These are phyloP conservation scores for Ascobolus immersus DNA, from an alignment of 495 filamentous ascomycete genomes.

Conservation along the genomic window DNA sequence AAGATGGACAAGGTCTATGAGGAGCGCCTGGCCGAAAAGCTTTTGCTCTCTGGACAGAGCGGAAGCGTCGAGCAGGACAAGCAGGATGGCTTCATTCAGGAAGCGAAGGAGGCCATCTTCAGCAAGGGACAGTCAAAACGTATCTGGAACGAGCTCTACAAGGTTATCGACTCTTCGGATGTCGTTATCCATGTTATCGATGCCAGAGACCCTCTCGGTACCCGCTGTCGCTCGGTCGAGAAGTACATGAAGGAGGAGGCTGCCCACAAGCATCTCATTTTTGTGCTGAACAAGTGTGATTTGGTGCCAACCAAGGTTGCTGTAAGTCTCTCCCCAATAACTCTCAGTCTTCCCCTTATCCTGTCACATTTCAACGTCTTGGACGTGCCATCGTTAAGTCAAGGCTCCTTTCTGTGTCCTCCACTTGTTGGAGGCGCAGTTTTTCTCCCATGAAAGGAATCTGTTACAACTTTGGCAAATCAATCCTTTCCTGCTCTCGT, in stretches of 20 bases:
- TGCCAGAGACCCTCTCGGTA: slow-evolving; percentile 73
- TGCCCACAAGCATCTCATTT: slow-evolving; percentile 81
- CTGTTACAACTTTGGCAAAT: slow-evolving; percentile 99
- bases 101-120: slow-evolving; percentile 71
- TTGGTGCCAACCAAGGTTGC: slow-evolving; percentile 78
- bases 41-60: slow-evolving; percentile 40
- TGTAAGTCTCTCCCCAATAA: slow-evolving; percentile 36
- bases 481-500: slow-evolving; percentile 41
- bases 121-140: slow-evolving; percentile 78
- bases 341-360: slow-evolving; percentile 5
- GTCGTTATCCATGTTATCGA: slow-evolving; percentile 88
- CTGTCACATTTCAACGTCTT: slow-evolving; percentile 15
- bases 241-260: slow-evolving; percentile 85
- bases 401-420: slow-evolving; percentile 42
- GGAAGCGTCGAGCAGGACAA: slow-evolving; percentile 29
- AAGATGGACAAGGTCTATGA: slow-evolving; percentile 55
- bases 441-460: slow-evolving; percentile 39
- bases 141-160: slow-evolving; percentile 98
- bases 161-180: slow-evolving; percentile 86
- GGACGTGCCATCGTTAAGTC: slow-evolving; percentile 55
- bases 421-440: slow-evolving; percentile 6
- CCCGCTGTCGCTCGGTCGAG: slow-evolving; percentile 69
- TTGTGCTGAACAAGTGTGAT: slow-evolving; percentile 88
- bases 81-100: slow-evolving; percentile 31
- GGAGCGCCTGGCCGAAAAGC: slow-evolving; percentile 48